These are phyloP conservation scores for Aureoboletus auriporus DNA, from an alignment of 768 basidiomycete genomes.

Conservation along the genomic window DNA sequence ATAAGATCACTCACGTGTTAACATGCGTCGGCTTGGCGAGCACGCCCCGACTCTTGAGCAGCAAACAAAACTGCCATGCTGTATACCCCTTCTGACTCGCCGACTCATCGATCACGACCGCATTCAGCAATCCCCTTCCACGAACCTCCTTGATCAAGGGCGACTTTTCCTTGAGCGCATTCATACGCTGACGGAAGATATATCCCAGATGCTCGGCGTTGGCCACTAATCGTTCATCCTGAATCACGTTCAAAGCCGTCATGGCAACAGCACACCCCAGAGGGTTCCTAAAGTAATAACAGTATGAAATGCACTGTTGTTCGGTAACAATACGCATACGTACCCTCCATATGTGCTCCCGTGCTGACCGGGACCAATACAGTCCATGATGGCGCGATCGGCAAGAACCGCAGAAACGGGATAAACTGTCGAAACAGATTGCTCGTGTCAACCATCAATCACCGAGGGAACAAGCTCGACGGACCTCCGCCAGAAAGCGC, in stretches of 20 bases:
- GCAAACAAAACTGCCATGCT: slow-evolving; percentile 93
- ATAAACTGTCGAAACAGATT: slow-evolving; percentile 56
- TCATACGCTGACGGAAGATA: slow-evolving; percentile 66
- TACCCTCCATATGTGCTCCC: slow-evolving; percentile 95
- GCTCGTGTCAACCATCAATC: background rate
- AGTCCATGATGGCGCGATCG: slow-evolving; percentile 88
- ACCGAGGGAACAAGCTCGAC: slow-evolving; percentile 23
- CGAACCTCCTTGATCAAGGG: slow-evolving; percentile 78
- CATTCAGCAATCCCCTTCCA: slow-evolving; percentile 87
- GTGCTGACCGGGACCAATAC: slow-evolving; percentile 92
- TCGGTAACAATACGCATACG: slow-evolving; percentile 6
- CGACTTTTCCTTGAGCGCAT: slow-evolving; percentile 46
- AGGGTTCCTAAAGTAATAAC: slow-evolving; percentile 60
- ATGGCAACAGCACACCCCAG: slow-evolving; percentile 95
- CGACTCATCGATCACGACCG: slow-evolving; percentile 86
- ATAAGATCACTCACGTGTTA: slow-evolving; percentile 66
- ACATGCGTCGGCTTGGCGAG: slow-evolving; percentile 95
- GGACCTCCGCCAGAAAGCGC: slow-evolving; percentile 92
- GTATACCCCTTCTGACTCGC: slow-evolving; percentile 73
- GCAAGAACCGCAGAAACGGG: slow-evolving; percentile 95
- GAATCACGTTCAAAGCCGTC: slow-evolving; percentile 86
- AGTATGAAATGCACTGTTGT: background rate
- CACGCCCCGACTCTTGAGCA: slow-evolving; percentile 87
- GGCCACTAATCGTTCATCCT: slow-evolving; percentile 80
- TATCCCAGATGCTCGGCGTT: slow-evolving; percentile 78